phyloP scores from a whole-genome alignment of 2,329 filamentous ascomycete genomes.

The Fusarium albosuccineum region DNA sequence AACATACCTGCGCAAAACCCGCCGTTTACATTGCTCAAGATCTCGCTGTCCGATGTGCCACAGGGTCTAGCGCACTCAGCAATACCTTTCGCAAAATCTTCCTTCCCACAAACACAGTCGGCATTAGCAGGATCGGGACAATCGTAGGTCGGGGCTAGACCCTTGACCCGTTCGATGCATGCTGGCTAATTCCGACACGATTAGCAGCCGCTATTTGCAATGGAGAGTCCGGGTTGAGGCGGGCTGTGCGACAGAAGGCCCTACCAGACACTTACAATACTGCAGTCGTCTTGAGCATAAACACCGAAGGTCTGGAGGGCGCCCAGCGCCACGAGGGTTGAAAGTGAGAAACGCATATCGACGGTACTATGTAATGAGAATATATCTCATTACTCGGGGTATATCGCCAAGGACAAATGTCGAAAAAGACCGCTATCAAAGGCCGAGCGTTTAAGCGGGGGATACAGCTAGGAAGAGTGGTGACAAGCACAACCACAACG shows the following conservation, averaged over 20 bases:
- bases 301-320: slow-evolving; percentile 44
- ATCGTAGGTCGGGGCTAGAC: slow-evolving; percentile 23
- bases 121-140: slow-evolving; percentile 49
- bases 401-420: slow-evolving; percentile 4
- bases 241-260: background rate
- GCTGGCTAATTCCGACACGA: slow-evolving; percentile 17
- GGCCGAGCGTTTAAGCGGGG: background rate
- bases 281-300: slow-evolving; percentile 42
- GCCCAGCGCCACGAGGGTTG: slow-evolving; percentile 48
- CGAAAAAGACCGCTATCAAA: background rate
- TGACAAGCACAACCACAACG: slow-evolving; percentile 4
- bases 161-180: slow-evolving; percentile 28
- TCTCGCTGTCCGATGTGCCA: slow-evolving; percentile 39
- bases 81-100: slow-evolving; percentile 53
- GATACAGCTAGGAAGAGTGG: background rate
- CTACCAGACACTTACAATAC: slow-evolving; percentile 48
- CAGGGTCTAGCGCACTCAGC: slow-evolving; percentile 55
- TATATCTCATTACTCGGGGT: slow-evolving; percentile 10
- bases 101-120: slow-evolving; percentile 57
- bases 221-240: background rate
- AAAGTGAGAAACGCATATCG: slow-evolving; percentile 48
- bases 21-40: slow-evolving; percentile 33
- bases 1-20: slow-evolving; percentile 45
- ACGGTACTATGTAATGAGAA: slow-evolving; percentile 11
- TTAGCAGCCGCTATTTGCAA: slow-evolving; percentile 20